phyloP scores from a whole-genome alignment of 306 rosid genomes.

The Cicer yamashitae region DNA sequence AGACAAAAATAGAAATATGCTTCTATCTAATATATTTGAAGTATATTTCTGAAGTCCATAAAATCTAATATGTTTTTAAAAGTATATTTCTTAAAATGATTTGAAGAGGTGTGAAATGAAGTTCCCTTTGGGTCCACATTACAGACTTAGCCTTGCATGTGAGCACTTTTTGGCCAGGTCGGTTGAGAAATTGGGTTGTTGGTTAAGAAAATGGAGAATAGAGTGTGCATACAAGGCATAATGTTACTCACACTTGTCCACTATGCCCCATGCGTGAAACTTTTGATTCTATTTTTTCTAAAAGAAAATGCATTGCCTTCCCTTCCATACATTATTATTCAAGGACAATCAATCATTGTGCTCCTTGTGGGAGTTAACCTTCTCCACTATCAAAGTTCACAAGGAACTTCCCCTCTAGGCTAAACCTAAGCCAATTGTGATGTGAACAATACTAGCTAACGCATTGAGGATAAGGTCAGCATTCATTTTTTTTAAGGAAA shows the following conservation, averaged over 20 bases:
- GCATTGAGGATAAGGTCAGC: background rate
- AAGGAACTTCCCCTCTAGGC: background rate
- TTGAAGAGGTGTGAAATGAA: too few relatives aligned
- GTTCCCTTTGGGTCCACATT: background rate
- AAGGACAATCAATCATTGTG: constrained; percentile 34
- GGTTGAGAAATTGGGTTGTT: constrained; percentile 35
- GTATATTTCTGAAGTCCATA: too few relatives aligned
- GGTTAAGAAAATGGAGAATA: constrained; percentile 27
- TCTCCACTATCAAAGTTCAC: constrained; percentile 35
- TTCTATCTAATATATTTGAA: too few relatives aligned
- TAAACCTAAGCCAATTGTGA: background rate
- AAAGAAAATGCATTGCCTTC: constrained; percentile 22
- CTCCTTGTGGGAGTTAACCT: constrained; percentile 29
- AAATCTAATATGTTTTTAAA: too few relatives aligned
- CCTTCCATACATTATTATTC: constrained; percentile 32
- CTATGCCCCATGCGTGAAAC: constrained; percentile 45
- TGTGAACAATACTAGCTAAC: background rate
- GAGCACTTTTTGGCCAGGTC: constrained; percentile 5
- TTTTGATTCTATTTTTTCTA: constrained; percentile 17
- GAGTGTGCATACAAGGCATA: background rate
- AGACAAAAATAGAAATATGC: too few relatives aligned
- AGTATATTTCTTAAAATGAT: too few relatives aligned
- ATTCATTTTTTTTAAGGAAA: background rate
- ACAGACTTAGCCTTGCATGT: background rate
- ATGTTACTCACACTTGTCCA: constrained; percentile 36